These are phyloP conservation scores for Phalaenopsis aphrodite DNA, from an alignment of 106 monocot genomes.

Conservation along the genomic window DNA sequence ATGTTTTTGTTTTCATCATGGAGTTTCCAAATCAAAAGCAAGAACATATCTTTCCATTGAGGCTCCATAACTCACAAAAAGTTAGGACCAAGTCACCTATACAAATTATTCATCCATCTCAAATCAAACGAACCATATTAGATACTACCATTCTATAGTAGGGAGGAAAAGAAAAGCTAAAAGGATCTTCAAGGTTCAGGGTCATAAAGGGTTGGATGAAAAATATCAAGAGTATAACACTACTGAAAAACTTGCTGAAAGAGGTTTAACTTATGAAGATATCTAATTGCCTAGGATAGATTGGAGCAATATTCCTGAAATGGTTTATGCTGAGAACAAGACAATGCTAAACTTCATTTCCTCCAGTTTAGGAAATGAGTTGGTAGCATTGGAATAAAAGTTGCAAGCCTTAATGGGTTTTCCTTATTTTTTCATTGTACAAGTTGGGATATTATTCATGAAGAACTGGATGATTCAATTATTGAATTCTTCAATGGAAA, in stretches of 20 bases:
- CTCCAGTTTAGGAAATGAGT: neutral
- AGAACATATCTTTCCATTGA: neutral
- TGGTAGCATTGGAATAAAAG: neutral
- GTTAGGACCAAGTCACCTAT: neutral
- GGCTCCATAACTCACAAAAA: neutral
- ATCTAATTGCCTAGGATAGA: neutral
- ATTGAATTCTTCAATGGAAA: neutral
- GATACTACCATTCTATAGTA: neutral
- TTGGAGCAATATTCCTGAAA: neutral
- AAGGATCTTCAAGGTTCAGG: neutral
- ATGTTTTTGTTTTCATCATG: neutral
- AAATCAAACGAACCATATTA: neutral
- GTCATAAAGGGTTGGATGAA: neutral
- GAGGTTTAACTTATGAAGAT: too few species aligned
- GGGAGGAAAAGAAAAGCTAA: neutral
- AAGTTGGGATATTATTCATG: neutral
- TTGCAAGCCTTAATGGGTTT: neutral
- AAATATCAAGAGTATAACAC: too few species aligned
- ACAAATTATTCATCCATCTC: neutral
- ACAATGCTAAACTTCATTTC: neutral
- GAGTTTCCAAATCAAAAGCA: neutral
- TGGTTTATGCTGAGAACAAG: neutral
- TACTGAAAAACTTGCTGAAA: too few species aligned
- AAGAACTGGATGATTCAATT: neutral
- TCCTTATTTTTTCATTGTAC: neutral